A percentile compares a stretch with the other conserved stretches of the same genome.
Conservation (phyloP, 495 filamentous ascomycete genomes). For the Xylaria sp. region DNA sequence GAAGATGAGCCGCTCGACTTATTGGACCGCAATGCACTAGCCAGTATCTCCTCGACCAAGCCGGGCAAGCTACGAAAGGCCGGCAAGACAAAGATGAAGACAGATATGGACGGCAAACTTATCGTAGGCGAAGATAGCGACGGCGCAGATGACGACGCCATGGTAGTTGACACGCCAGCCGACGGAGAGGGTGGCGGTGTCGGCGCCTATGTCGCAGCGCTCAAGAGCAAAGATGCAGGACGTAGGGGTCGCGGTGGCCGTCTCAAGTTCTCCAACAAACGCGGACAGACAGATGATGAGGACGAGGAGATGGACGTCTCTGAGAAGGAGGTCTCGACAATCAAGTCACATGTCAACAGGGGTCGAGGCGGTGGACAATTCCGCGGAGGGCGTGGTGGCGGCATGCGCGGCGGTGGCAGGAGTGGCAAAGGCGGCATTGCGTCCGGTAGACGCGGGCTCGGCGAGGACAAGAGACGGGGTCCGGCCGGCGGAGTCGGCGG, state of each 20-base stretch:
- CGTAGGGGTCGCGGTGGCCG: conserved; percentile 82
- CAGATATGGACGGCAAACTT: conserved; percentile 86
- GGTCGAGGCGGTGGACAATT: conserved; percentile 19
- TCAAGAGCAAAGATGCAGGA: conserved; percentile 82
- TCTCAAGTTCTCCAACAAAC: conserved; percentile 83
- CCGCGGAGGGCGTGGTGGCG: conserved; percentile 33
- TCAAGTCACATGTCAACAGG: conserved; percentile 53
- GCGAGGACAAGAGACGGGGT: conserved; percentile 54
- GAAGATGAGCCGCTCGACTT: conserved; percentile 94
- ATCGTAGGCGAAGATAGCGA: conserved; percentile 69
- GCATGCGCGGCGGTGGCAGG: conserved; percentile 43
- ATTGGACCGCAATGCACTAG: conserved; percentile 84
- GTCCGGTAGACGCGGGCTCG: conserved; percentile 54
- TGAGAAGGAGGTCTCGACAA: conserved; percentile 61
- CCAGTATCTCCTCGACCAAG: conserved; percentile 90
- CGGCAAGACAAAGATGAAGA: conserved; percentile 69
- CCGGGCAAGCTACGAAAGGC: conserved; percentile 67
- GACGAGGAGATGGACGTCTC: conserved; percentile 76
- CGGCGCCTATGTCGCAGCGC: conserved; percentile 89
- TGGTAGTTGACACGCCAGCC: conserved; percentile 64
- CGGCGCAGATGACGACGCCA: conserved; percentile 53
- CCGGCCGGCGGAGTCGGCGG: conserved; percentile 31
- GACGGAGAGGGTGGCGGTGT: conserved; percentile 67
- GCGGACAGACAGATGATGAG: conserved; percentile 62
- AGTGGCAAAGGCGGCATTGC: conserved; percentile 54